Evolutionary conservation across 495 filamentous ascomycete species (phyloP).

Genomic region (Talaromyces stipitatus): DNA sequence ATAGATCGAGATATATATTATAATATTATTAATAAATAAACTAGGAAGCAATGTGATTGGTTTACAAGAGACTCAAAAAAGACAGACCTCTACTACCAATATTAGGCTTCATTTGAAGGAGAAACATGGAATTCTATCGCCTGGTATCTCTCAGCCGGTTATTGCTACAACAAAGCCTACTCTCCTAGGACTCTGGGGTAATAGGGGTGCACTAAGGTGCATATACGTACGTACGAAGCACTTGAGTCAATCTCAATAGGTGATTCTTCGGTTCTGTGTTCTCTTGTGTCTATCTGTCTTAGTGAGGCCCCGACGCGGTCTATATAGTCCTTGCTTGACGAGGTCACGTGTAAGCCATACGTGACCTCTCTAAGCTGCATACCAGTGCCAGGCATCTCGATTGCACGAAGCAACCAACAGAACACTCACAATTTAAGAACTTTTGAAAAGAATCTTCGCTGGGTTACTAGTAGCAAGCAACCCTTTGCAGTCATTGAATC

Average conservation of each 20-base stretch:
- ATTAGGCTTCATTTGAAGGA: neutral
- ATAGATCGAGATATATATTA: neutral
- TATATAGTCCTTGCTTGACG: no score
- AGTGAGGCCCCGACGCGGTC: no score
- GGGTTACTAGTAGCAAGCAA: constrained; percentile 8
- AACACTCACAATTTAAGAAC: neutral
- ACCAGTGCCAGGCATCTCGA: no score
- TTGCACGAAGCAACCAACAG: no score
- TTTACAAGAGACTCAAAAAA: neutral
- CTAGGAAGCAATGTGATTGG: neutral
- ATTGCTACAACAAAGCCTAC: neutral
- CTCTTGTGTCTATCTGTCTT: no score
- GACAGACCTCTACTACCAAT: neutral
- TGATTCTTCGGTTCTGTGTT: no score
- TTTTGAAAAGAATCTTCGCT: neutral
- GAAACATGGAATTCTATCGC: neutral
- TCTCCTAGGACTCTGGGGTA: neutral
- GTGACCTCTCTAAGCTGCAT: no score
- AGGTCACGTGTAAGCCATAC: no score
- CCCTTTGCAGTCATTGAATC: constrained; percentile 11
- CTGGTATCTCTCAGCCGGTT: neutral
- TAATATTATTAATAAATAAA: neutral
- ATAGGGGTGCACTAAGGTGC: no score
- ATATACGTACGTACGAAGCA: no score
- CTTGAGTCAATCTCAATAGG: no score